phyloP scores from a whole-genome alignment of 768 basidiomycete genomes.

The Melanogaster broomeanus region DNA sequence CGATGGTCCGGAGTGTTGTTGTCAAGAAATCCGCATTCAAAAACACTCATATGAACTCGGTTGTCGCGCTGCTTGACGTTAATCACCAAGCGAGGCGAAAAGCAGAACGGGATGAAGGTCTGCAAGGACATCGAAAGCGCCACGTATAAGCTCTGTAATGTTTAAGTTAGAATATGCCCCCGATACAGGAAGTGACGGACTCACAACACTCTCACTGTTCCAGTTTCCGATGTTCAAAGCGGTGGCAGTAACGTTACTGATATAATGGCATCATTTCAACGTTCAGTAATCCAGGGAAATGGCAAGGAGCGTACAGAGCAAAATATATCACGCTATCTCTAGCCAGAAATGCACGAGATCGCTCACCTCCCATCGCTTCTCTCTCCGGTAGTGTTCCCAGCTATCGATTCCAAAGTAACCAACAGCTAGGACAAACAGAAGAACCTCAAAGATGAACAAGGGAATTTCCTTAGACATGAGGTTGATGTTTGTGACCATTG shows the following conservation, averaged over 20 bases:
- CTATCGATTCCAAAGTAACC: slow-evolving; percentile 6
- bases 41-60: slow-evolving; percentile 9
- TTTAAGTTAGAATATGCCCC: not conserved
- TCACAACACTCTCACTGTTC: not conserved
- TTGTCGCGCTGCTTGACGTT: slow-evolving; percentile 12
- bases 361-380: not conserved
- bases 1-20: no score
- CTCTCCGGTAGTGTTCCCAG: slow-evolving; percentile 2
- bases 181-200: not conserved
- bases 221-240: slow-evolving; percentile 4
- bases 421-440: slow-evolving; percentile 16
- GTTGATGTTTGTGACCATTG: not conserved
- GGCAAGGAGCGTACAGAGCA: slow-evolving; percentile 10
- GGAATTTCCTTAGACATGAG: slow-evolving; percentile 7
- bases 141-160: slow-evolving; percentile 6
- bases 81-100: slow-evolving; percentile 18
- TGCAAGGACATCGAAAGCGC: slow-evolving; percentile 16
- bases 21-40: not conserved
- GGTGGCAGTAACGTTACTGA: slow-evolving; percentile 6
- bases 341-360: slow-evolving; percentile 14
- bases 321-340: slow-evolving; percentile 23
- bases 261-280: not conserved
- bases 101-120: slow-evolving; percentile 15
- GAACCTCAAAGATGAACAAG: slow-evolving; percentile 12
- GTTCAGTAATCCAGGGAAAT: not conserved